These are phyloP conservation scores for Aspergillus ochraceoroseus DNA, from an alignment of 2,329 filamentous ascomycete genomes.

Conservation along the genomic window DNA sequence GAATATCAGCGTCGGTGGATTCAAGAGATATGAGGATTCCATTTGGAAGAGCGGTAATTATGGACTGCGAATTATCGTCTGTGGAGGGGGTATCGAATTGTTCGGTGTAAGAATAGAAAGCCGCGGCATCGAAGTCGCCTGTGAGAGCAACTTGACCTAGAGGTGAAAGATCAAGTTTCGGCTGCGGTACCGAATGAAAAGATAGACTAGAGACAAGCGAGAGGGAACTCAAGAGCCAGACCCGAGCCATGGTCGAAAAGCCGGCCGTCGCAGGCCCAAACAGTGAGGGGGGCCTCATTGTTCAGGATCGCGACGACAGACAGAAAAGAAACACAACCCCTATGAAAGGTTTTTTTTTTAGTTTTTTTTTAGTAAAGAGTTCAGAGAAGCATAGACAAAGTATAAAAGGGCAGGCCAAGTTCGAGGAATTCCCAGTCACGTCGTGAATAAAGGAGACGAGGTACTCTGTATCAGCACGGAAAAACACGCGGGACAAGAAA, in stretches of 20 bases:
- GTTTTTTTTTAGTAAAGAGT: constrained; percentile 6
- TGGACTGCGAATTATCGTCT: constrained; percentile 72
- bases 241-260: constrained; percentile 29
- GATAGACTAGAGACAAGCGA: constrained; percentile 31
- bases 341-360: neutral
- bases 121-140: constrained; percentile 87
- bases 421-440: constrained; percentile 10
- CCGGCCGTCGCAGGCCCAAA: constrained; percentile 44
- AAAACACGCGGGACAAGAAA: constrained; percentile 16
- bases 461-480: constrained; percentile 13
- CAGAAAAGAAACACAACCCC: constrained; percentile 13
- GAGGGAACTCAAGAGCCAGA: constrained; percentile 24
- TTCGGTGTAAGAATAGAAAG: constrained; percentile 77
- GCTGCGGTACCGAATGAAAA: constrained; percentile 35
- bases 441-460: constrained; percentile 12
- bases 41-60: constrained; percentile 79
- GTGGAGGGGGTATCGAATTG: constrained; percentile 60
- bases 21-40: constrained; percentile 71
- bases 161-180: constrained; percentile 62
- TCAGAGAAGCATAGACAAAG: constrained; percentile 5
- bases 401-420: constrained; percentile 15
- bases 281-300: constrained; percentile 46
- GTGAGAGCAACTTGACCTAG: constrained; percentile 80
- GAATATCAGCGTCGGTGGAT: constrained; percentile 76
- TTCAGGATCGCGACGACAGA: constrained; percentile 39